phyloP scores from a whole-genome alignment of 345 rosid species.

The Ceriops tagal region DNA sequence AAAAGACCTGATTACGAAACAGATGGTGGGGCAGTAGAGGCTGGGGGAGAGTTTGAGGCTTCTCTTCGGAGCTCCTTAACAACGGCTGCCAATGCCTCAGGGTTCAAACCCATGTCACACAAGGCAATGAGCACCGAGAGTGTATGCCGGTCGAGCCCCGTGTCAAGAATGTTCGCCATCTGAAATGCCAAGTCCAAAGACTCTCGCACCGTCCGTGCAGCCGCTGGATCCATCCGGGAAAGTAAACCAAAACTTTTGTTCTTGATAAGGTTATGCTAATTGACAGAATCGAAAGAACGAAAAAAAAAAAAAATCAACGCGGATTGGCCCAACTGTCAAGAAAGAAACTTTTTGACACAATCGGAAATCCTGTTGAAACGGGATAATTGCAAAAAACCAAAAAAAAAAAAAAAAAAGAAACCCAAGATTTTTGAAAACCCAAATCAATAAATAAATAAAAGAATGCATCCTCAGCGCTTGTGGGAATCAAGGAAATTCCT shows the following conservation, averaged over 20 bases:
- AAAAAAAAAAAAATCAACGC: not conserved
- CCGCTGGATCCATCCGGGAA: constrained; percentile 9
- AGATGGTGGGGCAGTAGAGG: too few relatives aligned
- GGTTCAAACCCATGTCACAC: constrained; percentile 16
- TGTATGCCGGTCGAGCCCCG: constrained; percentile 16
- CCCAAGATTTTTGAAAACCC: too few relatives aligned
- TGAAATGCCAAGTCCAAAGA: constrained; percentile 18
- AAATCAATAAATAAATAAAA: too few relatives aligned
- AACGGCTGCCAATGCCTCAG: constrained; percentile 16
- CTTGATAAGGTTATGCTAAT: not conserved
- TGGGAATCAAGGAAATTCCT: not conserved
- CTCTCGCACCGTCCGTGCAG: constrained; percentile 9
- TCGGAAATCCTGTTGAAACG: too few relatives aligned
- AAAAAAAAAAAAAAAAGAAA: too few relatives aligned
- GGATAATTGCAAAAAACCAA: too few relatives aligned
- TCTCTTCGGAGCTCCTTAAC: too few relatives aligned
- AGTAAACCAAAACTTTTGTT: not conserved
- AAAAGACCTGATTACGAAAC: too few relatives aligned
- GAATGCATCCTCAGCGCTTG: too few relatives aligned
- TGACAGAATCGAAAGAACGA: not conserved
- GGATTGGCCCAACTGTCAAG: not conserved
- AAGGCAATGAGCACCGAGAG: constrained; percentile 12
- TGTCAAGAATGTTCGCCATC: constrained; percentile 11
- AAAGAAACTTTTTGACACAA: too few relatives aligned
- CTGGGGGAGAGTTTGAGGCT: too few relatives aligned